Evolutionary conservation across 352 stramenopile genomes (phyloP).

Genomic region (Globisporangium polare): DNA sequence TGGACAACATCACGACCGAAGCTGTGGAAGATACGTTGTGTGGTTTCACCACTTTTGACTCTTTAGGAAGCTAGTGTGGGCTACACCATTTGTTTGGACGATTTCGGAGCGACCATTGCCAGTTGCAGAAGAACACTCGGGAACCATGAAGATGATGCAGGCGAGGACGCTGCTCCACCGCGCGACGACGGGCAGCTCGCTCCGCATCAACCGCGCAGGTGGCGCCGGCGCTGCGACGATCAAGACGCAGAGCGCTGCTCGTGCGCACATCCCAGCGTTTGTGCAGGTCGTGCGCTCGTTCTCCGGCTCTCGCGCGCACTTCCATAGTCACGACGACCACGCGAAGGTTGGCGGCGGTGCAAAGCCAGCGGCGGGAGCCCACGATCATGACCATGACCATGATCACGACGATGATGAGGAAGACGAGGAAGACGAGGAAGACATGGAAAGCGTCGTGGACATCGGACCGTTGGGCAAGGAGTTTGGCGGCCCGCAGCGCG

Average conservation of each 20-base stretch:
- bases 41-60: too few species aligned
- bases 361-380: constrained; percentile 17
- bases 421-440: constrained; percentile 79
- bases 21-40: background rate
- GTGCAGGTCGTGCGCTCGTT: constrained; percentile 19
- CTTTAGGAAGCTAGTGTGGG: too few species aligned
- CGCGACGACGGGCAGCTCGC: background rate
- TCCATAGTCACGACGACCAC: constrained; percentile 30
- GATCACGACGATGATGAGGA: constrained; percentile 26
- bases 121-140: background rate
- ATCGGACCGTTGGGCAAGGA: constrained; percentile 86
- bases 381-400: constrained; percentile 20
- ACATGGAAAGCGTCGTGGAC: constrained; percentile 94
- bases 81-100: background rate
- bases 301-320: constrained; percentile 20
- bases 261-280: background rate
- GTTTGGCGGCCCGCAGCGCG: constrained; percentile 92
- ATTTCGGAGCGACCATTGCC: background rate
- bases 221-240: background rate
- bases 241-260: background rate
- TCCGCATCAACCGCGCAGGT: constrained; percentile 1
- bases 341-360: constrained; percentile 34
- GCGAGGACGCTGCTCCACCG: background rate
- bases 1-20: background rate
- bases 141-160: constrained; percentile 10